Base-by-base conservation (phyloP, 352 stramenopile species). In the Pythium utonaiense region DNA sequence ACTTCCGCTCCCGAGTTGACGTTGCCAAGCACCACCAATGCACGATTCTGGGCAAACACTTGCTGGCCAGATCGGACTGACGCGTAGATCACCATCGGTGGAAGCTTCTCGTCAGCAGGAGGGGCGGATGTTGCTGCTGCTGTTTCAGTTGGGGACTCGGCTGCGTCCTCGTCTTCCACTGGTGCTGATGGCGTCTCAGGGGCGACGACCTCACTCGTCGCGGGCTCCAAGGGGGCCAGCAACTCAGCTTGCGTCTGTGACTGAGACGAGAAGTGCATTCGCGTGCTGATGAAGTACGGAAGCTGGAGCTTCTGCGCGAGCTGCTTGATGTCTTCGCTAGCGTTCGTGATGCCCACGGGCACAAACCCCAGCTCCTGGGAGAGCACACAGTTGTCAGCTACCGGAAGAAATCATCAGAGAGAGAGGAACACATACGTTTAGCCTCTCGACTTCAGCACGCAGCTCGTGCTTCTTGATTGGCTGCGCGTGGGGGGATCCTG, bases 1-100 rank as follows among this genome's bases (percentile, higher is more conserved):
- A 96, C 88, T 69, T 96, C 88, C 28, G 86, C 88, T 21, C 88
- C 88, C 0, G 88, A 96, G 68, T 80, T 94, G 17, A 96, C 88
- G 56, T 80, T 91, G 50, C 88, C 88, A 25, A 96, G 53, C 42
- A 96, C 78, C 25, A 96, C 74, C 24, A 96, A 72, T 42, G 85
- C 89, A 21, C 79, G 75, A 47, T 84, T 87, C 50, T 93, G 84
- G 19, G 88, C 88, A 33, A 87, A 93, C 49, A 95, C 77, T 66
- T 96, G 88, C 68, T 96, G 86, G n/a, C 88, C 88, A 6, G 86
- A 95, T 28, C 88, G 88, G 27, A 96, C 85, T 25, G 73, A 87
- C 25, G 74, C 60, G 53, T 84, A 67, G 42, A 95, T 69, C 8
- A 96, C 69, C 78, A 94, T 78, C 21, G 80, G 78, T 5, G 79